A percentile compares a stretch with the other conserved stretches of the same genome.
These are phyloP conservation scores for Silene uniflora DNA, from an alignment of 148 eudicot species.

Conservation along the genomic window DNA sequence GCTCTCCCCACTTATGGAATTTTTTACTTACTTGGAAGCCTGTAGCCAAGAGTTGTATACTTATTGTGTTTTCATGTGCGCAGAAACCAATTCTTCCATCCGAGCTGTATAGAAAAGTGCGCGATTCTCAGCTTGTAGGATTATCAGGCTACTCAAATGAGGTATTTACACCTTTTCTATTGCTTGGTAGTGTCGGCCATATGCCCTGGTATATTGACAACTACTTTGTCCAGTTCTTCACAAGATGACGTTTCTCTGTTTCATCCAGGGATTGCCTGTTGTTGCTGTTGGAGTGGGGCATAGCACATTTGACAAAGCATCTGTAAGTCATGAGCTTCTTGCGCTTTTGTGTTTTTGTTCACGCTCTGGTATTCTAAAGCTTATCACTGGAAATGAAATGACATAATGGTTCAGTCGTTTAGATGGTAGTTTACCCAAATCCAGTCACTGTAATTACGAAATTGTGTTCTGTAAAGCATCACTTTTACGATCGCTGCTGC, in stretches of 20 bases:
- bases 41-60: not conserved
- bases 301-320: constrained; percentile 91
- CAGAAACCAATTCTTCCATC: constrained; percentile 91
- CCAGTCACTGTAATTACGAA: too few relatives aligned
- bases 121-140: constrained; percentile 89
- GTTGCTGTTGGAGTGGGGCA: constrained; percentile 87
- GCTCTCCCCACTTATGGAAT: not conserved
- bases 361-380: too few relatives aligned
- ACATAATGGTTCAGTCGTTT: too few relatives aligned
- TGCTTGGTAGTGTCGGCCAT: not conserved
- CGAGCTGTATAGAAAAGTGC: constrained; percentile 71
- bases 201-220: not conserved
- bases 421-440: too few relatives aligned
- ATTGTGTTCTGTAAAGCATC: too few relatives aligned
- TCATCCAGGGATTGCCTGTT: constrained; percentile 81
- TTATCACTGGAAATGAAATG: not conserved
- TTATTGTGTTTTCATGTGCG: constrained; percentile 15
- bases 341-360: not conserved
- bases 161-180: constrained; percentile 33
- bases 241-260: not conserved
- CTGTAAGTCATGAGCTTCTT: constrained; percentile 51
- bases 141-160: constrained; percentile 82
- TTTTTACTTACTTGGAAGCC: not conserved
- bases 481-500: too few relatives aligned
- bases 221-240: not conserved